Base-by-base conservation (phyloP, 805 yeast species). In the Starmerella apicola region DNA sequence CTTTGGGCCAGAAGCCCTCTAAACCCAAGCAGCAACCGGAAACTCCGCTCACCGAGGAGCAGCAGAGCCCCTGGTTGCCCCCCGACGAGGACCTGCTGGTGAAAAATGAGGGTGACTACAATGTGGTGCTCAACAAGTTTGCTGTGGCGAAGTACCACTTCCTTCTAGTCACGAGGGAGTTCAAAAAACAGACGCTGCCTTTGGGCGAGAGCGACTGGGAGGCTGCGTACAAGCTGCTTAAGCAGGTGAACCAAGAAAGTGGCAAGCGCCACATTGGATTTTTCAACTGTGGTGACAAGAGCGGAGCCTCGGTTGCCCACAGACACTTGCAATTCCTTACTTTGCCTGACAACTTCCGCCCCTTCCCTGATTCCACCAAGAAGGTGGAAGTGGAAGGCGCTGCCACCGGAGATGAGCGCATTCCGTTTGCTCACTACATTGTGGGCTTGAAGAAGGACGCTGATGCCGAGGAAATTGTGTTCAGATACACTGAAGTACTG, bases 281-380 rank as follows among this genome's bases (percentile, higher is more conserved):
- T 59, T 88, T 74, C 68, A 88, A 88, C 59, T 76, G 83, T 54
- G 98, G 98, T 6, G 74, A 76, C 16, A 69, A 74, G 50, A 75
- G 93, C 46, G 98, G 97, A 1, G 94, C 95, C n/a, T 84, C 95
- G 0, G 91, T 85, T 54, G 78, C 81, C 35, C 98, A 88, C 63
- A 84, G 82, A 56, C 98, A 88, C 61, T 60, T 91, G 46, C 98
- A 91, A 61, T 76, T 86, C 60, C 65, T 88, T 70, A 67, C 74
- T 32, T 63, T 81, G 32, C 93, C 95, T 2, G 56, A 62, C 6
- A 44, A 66, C 18, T 77, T 75, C 55, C 59, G 58, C 1, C 71
- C 81, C 5, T 75, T 71, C 55, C 79, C 82, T 37, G 77, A 74
- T 34, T 45, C 53, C 12, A 52, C 70, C n/a, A 63, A 69, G 15